Evolutionary conservation across 352 stramenopile species (phyloP), one percentile per base, ranked within the genome.

Genomic region (Hyaloperonospora brassicae): DNA sequence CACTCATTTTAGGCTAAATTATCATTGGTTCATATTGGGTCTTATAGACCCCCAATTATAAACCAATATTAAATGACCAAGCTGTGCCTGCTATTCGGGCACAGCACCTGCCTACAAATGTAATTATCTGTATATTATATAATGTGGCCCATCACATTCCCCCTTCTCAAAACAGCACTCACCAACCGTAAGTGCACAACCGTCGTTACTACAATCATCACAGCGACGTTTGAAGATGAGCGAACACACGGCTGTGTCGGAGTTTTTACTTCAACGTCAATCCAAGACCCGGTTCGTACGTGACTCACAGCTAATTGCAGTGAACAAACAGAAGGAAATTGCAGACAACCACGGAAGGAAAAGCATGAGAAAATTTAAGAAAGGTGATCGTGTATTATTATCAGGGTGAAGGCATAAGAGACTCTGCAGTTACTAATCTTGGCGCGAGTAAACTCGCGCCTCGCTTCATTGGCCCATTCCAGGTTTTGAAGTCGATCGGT

Each of bases 291-390:
- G 40, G 1, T 46, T 27, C 14, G 17, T 46, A 1, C 17, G 5
- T 5, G 40, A 46, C 12, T n/a, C 40, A 8, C 40, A 30, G 2
- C 14, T 12, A 1, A n/a, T 21, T 6, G 40, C 14, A 27, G 17
- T 27, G 2, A 21, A 46, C 5, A 30, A 30, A 11, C 40, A 46
- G 40, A 46, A 46, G 1, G 14, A 46, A 11, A 46, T 30, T 27
- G 40, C 40, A 30, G 45, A 40, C 45, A 50, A 39, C 12, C 24
- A 24, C 2, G 45, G 45, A 24, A 24, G 45, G 14, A 50, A 50
- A 30, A 50, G 24, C 25, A 50, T 1, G n/a, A 30, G 13, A 2
- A 22, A 21, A 6, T 49, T 36, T 30, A n/a, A 10, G 22, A 49
- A 24, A 49, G 30, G 30, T 25, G 25, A 27, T 21, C 14, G n/a